Evolutionary conservation across 75 land plant species (phyloP).

Genomic region (Picea sitchensis): DNA sequence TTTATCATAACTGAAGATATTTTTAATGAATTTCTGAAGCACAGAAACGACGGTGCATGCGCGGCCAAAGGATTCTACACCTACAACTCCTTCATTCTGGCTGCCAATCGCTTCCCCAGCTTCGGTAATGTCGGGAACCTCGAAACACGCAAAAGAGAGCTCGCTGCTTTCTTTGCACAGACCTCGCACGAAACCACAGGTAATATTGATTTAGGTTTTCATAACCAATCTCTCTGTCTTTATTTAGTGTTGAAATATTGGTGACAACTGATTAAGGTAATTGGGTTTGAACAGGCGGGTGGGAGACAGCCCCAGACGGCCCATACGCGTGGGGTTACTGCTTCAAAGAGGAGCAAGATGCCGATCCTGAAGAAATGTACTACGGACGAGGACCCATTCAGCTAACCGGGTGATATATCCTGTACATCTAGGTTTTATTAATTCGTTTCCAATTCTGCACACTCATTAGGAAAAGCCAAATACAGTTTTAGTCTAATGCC

Average conservation of each 20-base stretch:
- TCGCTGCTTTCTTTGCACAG: conserved; percentile 74
- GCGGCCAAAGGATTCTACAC: conserved; percentile 50
- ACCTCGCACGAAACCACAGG: conserved; percentile 70
- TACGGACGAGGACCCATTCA: conserved; percentile 77
- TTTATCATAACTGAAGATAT: conserved; percentile 25
- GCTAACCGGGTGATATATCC: conserved; percentile 31
- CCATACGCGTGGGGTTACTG: conserved; percentile 72
- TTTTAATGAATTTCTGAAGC: conserved; percentile 51
- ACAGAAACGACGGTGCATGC: conserved; percentile 34
- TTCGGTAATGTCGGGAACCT: conserved; percentile 50
- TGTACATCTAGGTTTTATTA: background rate
- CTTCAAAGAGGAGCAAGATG: conserved; percentile 25
- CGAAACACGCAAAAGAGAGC: conserved; percentile 42
- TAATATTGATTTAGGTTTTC: background rate
- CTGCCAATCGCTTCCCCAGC: conserved; percentile 44
- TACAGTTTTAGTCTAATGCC: background rate
- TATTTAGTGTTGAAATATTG: background rate
- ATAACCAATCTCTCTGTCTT: background rate
- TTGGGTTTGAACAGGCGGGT: conserved; percentile 42
- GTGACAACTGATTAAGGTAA: background rate
- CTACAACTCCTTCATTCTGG: conserved; percentile 49
- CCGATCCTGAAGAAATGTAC: conserved; percentile 41
- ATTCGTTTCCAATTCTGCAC: too few relatives aligned
- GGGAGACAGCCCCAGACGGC: conserved; percentile 56
- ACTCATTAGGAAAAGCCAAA: too few relatives aligned